These are phyloP conservation scores for Capsicum pubescens DNA, from an alignment of 257 asterid genomes.

Conservation along the genomic window DNA sequence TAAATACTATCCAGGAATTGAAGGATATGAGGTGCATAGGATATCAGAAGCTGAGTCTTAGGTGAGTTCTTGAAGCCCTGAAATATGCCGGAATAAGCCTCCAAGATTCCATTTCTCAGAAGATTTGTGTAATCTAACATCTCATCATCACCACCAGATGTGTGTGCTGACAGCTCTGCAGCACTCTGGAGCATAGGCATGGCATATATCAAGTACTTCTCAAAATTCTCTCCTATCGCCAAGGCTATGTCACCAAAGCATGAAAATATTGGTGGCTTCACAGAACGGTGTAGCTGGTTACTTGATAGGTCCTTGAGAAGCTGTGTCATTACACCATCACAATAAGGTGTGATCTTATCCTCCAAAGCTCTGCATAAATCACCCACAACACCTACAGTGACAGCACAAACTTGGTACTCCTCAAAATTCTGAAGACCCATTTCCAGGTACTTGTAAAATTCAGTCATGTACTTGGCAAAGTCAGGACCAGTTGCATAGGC, in stretches of 20 bases:
- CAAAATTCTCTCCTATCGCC: slow-evolving; percentile 79
- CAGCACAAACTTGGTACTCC: slow-evolving; percentile 89
- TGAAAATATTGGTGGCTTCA: slow-evolving; percentile 83
- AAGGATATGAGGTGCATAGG: slow-evolving; percentile 74
- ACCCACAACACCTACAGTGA: slow-evolving; percentile 87
- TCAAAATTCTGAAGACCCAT: slow-evolving; percentile 91
- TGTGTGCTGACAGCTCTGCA: slow-evolving; percentile 73
- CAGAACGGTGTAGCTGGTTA: slow-evolving; percentile 80
- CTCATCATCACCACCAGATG: slow-evolving; percentile 72
- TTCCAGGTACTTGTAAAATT: slow-evolving; percentile 80
- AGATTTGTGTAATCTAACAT: slow-evolving; percentile 72
- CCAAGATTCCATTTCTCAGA: slow-evolving; percentile 73
- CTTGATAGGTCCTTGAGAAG: slow-evolving; percentile 76
- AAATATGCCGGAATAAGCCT: slow-evolving; percentile 84
- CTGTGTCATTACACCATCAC: slow-evolving; percentile 86
- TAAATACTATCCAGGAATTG: slow-evolving; percentile 79
- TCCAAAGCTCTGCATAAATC: slow-evolving; percentile 87
- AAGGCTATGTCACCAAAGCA: slow-evolving; percentile 88
- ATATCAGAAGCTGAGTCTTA: slow-evolving; percentile 69
- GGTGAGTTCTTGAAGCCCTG: slow-evolving; percentile 85
- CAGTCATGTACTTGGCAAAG: slow-evolving; percentile 77
- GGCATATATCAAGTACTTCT: slow-evolving; percentile 78
- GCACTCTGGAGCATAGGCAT: slow-evolving; percentile 94
- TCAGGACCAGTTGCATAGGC: slow-evolving; percentile 72
- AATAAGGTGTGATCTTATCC: slow-evolving; percentile 64